These are phyloP conservation scores for Leucocoprinus birnbaumii DNA, from an alignment of 768 basidiomycete genomes.

Conservation along the genomic window DNA sequence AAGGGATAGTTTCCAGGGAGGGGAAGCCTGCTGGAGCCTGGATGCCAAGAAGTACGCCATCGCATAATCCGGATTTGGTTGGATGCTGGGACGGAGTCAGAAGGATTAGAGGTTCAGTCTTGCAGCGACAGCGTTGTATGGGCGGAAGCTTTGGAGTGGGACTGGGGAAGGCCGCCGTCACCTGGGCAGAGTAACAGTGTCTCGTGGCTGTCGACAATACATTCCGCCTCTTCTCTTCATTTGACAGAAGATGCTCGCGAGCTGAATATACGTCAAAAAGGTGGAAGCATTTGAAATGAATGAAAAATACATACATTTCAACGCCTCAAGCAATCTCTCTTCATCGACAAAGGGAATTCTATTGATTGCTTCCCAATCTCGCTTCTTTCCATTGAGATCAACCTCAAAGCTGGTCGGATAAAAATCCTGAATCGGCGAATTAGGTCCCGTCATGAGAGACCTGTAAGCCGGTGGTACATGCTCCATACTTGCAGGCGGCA, in stretches of 20 bases:
- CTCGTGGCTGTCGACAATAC: constrained; percentile 73
- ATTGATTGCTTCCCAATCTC: constrained; percentile 98
- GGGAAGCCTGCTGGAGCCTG: constrained; percentile 95
- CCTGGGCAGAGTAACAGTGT: constrained; percentile 66
- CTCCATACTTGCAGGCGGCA: constrained; percentile 87
- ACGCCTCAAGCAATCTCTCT: constrained; percentile 70
- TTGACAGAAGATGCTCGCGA: constrained; percentile 72
- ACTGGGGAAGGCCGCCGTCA: constrained; percentile 77
- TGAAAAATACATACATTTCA: constrained; percentile 59
- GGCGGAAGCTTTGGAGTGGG: constrained; percentile 93
- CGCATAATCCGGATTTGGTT: constrained; percentile 83
- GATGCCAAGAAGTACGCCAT: constrained; percentile 86
- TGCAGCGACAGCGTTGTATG: constrained; percentile 74
- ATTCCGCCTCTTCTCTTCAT: constrained; percentile 80
- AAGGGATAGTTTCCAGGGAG: constrained; percentile 85
- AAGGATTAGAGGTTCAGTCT: constrained; percentile 79
- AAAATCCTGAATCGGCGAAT: constrained; percentile 90
- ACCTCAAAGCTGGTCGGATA: constrained; percentile 90
- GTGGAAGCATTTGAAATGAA: background rate
- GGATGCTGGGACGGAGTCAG: constrained; percentile 85
- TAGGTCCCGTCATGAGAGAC: constrained; percentile 87
- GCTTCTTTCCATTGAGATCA: constrained; percentile 97
- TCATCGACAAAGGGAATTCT: constrained; percentile 99
- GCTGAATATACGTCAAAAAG: constrained; percentile 45
- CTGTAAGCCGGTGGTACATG: constrained; percentile 85